Evolutionary conservation across 768 basidiomycete genomes (phyloP), one percentile per base, ranked within the genome.

Genomic region (Mycena capillaripes): DNA sequence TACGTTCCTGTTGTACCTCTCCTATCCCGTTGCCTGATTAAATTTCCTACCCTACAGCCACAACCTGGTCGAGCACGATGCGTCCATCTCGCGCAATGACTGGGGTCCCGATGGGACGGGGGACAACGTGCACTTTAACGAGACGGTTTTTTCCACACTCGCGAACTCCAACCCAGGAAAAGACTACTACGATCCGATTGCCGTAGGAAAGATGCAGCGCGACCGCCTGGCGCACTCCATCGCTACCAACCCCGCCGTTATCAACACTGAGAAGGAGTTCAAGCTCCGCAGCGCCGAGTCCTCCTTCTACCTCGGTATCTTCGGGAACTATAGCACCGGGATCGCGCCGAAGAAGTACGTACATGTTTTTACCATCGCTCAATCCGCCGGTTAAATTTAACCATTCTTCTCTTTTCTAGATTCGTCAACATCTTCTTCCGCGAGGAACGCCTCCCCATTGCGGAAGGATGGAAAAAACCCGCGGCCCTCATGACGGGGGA

Each of bases 41-140:
- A 38, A 65, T 29, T 17, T 19, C 27, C 9, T 19, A 3, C 25
- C 10, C 1, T 52, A 23, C 42, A 70, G 61, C 8, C 74, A 75
- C 66, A 72, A 61, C 46, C 36, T 67, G 36, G 38, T 75, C 58
- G 71, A 72, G 53, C 71, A 69, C 57, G 67, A 72, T 44, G 71
- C 69, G 10, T 69, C 67, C 14, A 57, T 72, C 32, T 75, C 71
- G 16, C 71, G 74, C 32, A 50, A 61, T 16, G 74, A 73, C 67
- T 65, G 52, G 3, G 64, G 53, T 32, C 58, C 58, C 7, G 53
- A 44, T 23, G 67, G 66, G 2, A 34, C 46, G 4, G 74, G 74
- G 14, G 74, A 75, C 68, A 75, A 72, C 59, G 17, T 52, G 19
- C 60, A 72, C 44, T 75, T 75, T 66, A 75, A 75, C 68, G 71